Conservation (phyloP, 106 monocot species). For the Iris macrosiphon region DNA sequence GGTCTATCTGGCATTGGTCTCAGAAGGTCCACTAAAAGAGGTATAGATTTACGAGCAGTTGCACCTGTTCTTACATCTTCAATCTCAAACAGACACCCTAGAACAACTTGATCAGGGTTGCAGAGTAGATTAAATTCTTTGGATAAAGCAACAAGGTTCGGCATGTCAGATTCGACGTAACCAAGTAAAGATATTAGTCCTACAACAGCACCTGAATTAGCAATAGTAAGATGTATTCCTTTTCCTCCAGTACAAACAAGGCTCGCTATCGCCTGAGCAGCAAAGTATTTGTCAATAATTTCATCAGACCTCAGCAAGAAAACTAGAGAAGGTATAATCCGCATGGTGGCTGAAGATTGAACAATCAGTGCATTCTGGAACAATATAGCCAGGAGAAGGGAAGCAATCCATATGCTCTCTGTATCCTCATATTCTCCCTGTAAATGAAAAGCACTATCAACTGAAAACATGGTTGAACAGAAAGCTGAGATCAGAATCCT, state of each 20-base stretch:
- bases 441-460: constrained; percentile 1
- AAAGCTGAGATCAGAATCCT: background rate
- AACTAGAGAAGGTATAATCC: constrained; percentile 35
- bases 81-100: constrained; percentile 37
- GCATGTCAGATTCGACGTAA: constrained; percentile 44
- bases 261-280: constrained; percentile 61
- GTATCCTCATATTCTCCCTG: constrained; percentile 53
- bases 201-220: constrained; percentile 58
- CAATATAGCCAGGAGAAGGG: constrained; percentile 57
- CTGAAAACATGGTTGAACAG: background rate
- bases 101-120: constrained; percentile 41
- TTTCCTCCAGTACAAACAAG: constrained; percentile 39
- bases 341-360: constrained; percentile 32
- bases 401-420: constrained; percentile 46
- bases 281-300: constrained; percentile 43
- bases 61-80: constrained; percentile 52
- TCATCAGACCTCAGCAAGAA: constrained; percentile 59
- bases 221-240: constrained; percentile 41
- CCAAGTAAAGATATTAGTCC: constrained; percentile 49
- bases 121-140: constrained; percentile 38
- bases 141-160: constrained; percentile 38
- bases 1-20: constrained; percentile 73
- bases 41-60: constrained; percentile 57
- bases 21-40: constrained; percentile 54
- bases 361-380: constrained; percentile 40